phyloP scores from a whole-genome alignment of 805 yeast genomes.

The Metschnikowia rubicola region DNA sequence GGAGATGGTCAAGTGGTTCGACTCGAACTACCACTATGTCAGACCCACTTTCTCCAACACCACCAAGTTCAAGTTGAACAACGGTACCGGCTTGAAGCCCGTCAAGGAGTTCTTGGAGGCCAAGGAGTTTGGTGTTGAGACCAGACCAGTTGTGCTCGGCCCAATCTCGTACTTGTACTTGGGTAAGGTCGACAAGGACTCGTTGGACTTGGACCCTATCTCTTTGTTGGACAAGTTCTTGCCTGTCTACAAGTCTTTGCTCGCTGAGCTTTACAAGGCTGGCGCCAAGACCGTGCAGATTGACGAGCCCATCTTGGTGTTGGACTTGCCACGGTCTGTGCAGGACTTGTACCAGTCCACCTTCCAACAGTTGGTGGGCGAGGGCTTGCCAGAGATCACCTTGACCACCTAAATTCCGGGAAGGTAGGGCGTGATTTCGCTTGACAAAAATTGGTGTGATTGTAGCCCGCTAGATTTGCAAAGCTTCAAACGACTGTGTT shows the following conservation, averaged over 20 bases:
- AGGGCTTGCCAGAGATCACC: slow-evolving; percentile 69
- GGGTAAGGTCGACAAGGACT: slow-evolving; percentile 99
- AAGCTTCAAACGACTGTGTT: too few species aligned
- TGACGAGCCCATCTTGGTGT: slow-evolving; percentile 95
- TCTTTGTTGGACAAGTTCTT: slow-evolving; percentile 81
- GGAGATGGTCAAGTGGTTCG: slow-evolving; percentile 99
- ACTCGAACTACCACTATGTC: slow-evolving; percentile 98
- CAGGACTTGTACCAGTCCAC: slow-evolving; percentile 88
- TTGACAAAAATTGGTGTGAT: too few species aligned
- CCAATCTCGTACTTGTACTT: slow-evolving; percentile 92
- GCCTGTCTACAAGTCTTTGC: slow-evolving; percentile 89
- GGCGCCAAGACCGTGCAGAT: slow-evolving; percentile 96
- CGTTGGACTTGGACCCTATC: slow-evolving; percentile 91
- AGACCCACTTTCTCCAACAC: slow-evolving; percentile 98
- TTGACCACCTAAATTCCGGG: slow-evolving; percentile 90
- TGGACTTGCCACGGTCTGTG: slow-evolving; percentile 83
- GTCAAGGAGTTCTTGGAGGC: slow-evolving; percentile 98
- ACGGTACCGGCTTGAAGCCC: slow-evolving; percentile 76
- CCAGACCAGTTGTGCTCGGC: slow-evolving; percentile 96
- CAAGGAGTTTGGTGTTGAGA: slow-evolving; percentile 89
- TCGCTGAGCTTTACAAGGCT: slow-evolving; percentile 83
- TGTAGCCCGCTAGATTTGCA: too few species aligned
- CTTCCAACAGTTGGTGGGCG: slow-evolving; percentile 69
- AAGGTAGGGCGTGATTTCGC: too few species aligned
- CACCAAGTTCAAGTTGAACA: slow-evolving; percentile 89